Evolutionary conservation across 176 grass and related monocot genomes (phyloP).

Genomic region (Poa pratensis): DNA sequence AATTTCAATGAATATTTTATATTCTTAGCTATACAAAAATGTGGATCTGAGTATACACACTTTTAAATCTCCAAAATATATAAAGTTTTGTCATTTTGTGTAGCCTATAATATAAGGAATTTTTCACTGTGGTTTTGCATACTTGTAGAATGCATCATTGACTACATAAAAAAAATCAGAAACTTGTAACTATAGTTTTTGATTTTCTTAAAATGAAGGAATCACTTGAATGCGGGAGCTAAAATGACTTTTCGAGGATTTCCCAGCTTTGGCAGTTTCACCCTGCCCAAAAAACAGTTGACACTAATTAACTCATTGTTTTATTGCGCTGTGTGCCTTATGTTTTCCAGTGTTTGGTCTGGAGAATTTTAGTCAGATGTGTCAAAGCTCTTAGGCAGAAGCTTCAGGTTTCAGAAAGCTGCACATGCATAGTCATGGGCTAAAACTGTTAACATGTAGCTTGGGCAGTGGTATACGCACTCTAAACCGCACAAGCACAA

Average conservation of each 20-base stretch:
- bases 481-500: background rate
- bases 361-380: slow-evolving; percentile 26
- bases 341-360: slow-evolving; percentile 16
- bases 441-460: background rate
- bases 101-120: no score
- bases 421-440: background rate
- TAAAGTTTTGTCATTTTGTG: no score
- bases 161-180: no score
- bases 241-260: background rate
- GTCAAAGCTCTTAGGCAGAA: slow-evolving; percentile 29
- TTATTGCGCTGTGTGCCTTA: background rate
- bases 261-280: slow-evolving; percentile 1
- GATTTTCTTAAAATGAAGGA: no score
- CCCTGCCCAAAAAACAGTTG: background rate
- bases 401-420: background rate
- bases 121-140: no score
- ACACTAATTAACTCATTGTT: background rate
- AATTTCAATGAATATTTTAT: no score
- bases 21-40: no score
- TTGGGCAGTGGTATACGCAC: background rate
- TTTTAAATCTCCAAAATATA: no score
- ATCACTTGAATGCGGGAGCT: no score
- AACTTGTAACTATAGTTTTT: no score
- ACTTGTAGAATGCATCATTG: no score
- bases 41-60: no score